These are phyloP conservation scores for Pholiota molesta DNA, from an alignment of 768 basidiomycete species.

Conservation along the genomic window DNA sequence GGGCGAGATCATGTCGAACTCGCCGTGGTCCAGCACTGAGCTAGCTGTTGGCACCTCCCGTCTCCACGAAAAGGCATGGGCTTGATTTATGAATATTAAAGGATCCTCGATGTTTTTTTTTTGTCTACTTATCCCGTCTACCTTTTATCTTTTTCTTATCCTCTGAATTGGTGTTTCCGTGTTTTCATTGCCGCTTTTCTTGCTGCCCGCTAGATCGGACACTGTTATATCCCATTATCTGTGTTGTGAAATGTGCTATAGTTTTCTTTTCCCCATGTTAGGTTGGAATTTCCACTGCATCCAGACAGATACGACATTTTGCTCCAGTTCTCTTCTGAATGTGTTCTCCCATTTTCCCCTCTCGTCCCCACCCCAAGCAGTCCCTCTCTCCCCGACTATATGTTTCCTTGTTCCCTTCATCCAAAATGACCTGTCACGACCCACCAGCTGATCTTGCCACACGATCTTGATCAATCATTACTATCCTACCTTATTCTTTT, in stretches of 20 bases:
- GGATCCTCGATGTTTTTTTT: constrained; percentile 10
- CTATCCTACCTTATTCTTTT: constrained; percentile 34
- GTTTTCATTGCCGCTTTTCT: constrained; percentile 13
- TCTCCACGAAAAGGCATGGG: constrained; percentile 65
- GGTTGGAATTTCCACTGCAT: constrained; percentile 22
- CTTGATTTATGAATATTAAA: constrained; percentile 30
- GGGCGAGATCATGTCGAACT: constrained; percentile 54
- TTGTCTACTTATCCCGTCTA: constrained; percentile 3
- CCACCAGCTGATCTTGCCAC: constrained; percentile 17
- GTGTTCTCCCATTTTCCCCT: constrained; percentile 10
- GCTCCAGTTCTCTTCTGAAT: constrained; percentile 11
- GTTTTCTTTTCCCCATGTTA: constrained; percentile 19
- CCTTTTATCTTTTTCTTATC: background rate
- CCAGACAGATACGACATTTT: constrained; percentile 18
- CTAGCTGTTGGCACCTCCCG: constrained; percentile 40
- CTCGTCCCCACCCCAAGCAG: constrained; percentile 14
- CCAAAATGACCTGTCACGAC: constrained; percentile 25
- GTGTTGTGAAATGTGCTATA: constrained; percentile 26
- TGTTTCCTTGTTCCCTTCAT: constrained; percentile 12
- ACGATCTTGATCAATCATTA: constrained; percentile 25
- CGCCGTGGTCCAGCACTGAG: constrained; percentile 36
- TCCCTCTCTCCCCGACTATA: constrained; percentile 17
- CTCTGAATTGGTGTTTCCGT: constrained; percentile 2
- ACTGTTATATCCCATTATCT: constrained; percentile 28
- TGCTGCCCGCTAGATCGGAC: constrained; percentile 45